Evolutionary conservation across 169 alveolate genomes (phyloP), one percentile per base, ranked within the genome.

Genomic region (Plasmodium berghei): DNA sequence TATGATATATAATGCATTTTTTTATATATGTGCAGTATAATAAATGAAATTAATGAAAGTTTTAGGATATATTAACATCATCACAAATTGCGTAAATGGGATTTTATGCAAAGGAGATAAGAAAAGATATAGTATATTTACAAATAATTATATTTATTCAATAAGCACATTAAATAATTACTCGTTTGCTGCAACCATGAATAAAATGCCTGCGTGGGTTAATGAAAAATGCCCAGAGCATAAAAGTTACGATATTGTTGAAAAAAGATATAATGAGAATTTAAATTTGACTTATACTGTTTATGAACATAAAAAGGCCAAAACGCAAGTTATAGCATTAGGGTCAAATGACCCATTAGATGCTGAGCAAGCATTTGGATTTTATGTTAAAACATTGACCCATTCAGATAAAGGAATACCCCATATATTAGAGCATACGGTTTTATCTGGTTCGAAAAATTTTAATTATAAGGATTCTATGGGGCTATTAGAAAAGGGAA

Each of bases 351-450:
- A 86, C 12, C 87, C 86, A 3, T 71, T 86, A 54, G 91, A 86
- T 70, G 72, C 49, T 6, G 87, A 86, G 14, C 91, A 71, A 54
- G 48, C 75, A 12, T 86, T 86, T 71, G 86, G 87, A 34, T 86
- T 86, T 54, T 86, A 86, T 40, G 91, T 86, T 61, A 86, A 86
- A 86, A 86, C 91, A 34, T 70, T 86, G 61, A 69, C 91, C 3
- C 58, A 86, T 48, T 26, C 91, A 9, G 94, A 90, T 69, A 67
- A 90, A 16, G 96, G 96, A 18, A 89, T 92, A 62, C 96, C 98
- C 1, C 98, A 95, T 66, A 95, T 96, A 9, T 83, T 96, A 70
- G 98, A 96, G 87, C 98, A 96, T 86, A 64, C 97, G 3, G 97
- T 96, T 73, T 86, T 96, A 85, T 90, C 95, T 22, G 98, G 98